Percentiles rank a stretch among this genome's conserved stretches.
phyloP scores from a whole-genome alignment of 1,284 basidiomycete genomes.

The Trametes hirsuta region DNA sequence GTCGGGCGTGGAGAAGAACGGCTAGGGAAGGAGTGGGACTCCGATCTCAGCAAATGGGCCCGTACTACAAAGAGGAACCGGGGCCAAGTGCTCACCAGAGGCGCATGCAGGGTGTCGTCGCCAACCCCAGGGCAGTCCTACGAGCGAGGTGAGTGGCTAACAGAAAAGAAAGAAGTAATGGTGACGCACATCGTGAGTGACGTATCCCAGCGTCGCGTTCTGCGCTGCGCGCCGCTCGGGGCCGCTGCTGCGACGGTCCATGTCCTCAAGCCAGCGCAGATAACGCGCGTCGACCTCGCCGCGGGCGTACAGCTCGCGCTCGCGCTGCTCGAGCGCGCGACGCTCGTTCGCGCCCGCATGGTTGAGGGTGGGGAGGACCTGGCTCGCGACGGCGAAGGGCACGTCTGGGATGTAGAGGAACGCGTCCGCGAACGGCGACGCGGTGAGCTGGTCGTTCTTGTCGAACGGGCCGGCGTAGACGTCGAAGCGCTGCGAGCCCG shows the following conservation, averaged over 20 bases:
- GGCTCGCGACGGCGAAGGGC: conserved; percentile 48
- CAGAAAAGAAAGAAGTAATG: not conserved
- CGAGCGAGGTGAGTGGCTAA: not conserved
- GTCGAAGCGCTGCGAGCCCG: conserved; percentile 78
- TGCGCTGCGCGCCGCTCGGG: conserved; percentile 40
- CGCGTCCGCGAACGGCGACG: conserved; percentile 63
- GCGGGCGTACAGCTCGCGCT: conserved; percentile 47
- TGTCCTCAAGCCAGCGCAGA: conserved; percentile 56
- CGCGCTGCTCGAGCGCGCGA: conserved; percentile 34
- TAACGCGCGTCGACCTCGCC: conserved; percentile 59
- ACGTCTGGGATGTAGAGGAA: conserved; percentile 65
- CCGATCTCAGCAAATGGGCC: not conserved
- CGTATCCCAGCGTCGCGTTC: conserved; percentile 70
- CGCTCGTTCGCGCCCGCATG: conserved; percentile 43
- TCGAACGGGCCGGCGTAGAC: conserved; percentile 72
- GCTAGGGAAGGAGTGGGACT: conserved; percentile 21
- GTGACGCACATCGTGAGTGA: conserved; percentile 66
- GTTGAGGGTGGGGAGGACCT: conserved; percentile 60
- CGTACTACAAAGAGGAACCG: not conserved
- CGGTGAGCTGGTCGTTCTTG: conserved; percentile 78
- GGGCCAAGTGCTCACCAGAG: conserved; percentile 39
- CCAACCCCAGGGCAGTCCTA: conserved; percentile 72
- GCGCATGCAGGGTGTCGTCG: conserved; percentile 65
- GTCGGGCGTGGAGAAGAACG: conserved; percentile 55
- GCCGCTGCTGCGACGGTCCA: conserved; percentile 44